Percentiles rank a stretch among this genome's conserved stretches.
Evolutionary conservation across 192 early-diverging fungal species (phyloP).

Genomic region (Coemansia sp.): DNA sequence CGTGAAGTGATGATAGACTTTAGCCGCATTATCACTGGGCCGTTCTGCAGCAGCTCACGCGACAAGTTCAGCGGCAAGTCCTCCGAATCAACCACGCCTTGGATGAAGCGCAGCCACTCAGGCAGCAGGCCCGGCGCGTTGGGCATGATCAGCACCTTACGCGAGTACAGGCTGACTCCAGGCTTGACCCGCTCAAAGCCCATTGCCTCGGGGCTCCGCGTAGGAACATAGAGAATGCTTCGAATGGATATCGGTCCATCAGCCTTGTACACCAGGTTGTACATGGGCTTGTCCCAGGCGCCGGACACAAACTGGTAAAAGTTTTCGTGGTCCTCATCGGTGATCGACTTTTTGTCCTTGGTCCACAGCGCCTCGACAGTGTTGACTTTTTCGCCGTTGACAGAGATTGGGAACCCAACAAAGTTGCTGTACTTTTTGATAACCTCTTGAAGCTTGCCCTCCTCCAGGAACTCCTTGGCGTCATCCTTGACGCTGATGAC

Average conservation of each 20-base stretch:
- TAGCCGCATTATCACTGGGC: slow-evolving; percentile 75
- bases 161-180: slow-evolving; percentile 92
- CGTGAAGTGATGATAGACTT: slow-evolving; percentile 87
- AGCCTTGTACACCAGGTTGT: slow-evolving; percentile 86
- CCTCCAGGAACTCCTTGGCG: slow-evolving; percentile 77
- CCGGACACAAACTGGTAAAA: slow-evolving; percentile 85
- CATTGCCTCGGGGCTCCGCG: slow-evolving; percentile 54
- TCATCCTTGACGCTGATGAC: slow-evolving; percentile 87
- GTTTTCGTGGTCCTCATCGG: slow-evolving; percentile 79
- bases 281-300: slow-evolving; percentile 69
- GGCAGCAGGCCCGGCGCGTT: slow-evolving; percentile 85
- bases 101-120: slow-evolving; percentile 85
- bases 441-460: slow-evolving; percentile 62
- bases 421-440: slow-evolving; percentile 93
- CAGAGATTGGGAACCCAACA: slow-evolving; percentile 95
- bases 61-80: slow-evolving; percentile 98
- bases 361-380: slow-evolving; percentile 94
- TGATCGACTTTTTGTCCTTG: slow-evolving; percentile 73
- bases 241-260: slow-evolving; percentile 93
- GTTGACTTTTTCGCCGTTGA: slow-evolving; percentile 83
- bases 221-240: slow-evolving; percentile 83
- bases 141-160: slow-evolving; percentile 96
- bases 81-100: slow-evolving; percentile 93
- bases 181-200: slow-evolving; percentile 60
- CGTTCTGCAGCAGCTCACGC: slow-evolving; percentile 93